Base-by-base conservation (phyloP, 2,329 filamentous ascomycete species). In the Samsoniella hepiali region DNA sequence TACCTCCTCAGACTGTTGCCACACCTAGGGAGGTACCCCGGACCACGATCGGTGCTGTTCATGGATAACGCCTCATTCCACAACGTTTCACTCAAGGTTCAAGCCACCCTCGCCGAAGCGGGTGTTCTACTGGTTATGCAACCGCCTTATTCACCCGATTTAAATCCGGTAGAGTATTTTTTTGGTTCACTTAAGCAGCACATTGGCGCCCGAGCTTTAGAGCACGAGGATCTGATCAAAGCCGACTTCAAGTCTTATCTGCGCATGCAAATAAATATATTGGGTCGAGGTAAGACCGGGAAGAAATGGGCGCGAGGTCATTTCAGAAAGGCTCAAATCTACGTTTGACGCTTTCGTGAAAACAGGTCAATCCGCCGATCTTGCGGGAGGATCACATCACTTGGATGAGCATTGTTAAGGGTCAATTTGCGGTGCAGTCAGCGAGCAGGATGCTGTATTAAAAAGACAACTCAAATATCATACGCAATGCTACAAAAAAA, bases 191-290 rank as follows among this genome's bases (percentile, higher is more conserved):
- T 68, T 34, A 68, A 68, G 49, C 66, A 65, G 31, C 59, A 54
- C 45, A 67, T 67, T n/a, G 55, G 51, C 57, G 64, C 66, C 60
- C 64, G 57, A 54, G 65, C 61, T 15, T 44, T 42, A 22, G 55
- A 67, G 62, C 63, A 69, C 50, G 62, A 61, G 50, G 67, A 68
- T 58, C 63, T 67, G 11, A 68, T 68, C 31, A 36, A 67, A 31
- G 65, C 63, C 47, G 65, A 69, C 58, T 68, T 68, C 15, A 68
- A 67, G 47, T 67, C 62, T 13, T 69, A 68, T 45, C 29, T 69
- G 7, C 57, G 56, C 45, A 69, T 68, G 64, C 62, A 69, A 54
- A 64, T 69, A 17, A 65, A 61, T 42, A 45, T 63, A 22, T 54
- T 68, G 13, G 63, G 64, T 31, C 45, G 40, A 17, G 55, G 55